Evolutionary conservation across 2,329 filamentous ascomycete genomes (phyloP).

Genomic region (Hypoxylon sp.): DNA sequence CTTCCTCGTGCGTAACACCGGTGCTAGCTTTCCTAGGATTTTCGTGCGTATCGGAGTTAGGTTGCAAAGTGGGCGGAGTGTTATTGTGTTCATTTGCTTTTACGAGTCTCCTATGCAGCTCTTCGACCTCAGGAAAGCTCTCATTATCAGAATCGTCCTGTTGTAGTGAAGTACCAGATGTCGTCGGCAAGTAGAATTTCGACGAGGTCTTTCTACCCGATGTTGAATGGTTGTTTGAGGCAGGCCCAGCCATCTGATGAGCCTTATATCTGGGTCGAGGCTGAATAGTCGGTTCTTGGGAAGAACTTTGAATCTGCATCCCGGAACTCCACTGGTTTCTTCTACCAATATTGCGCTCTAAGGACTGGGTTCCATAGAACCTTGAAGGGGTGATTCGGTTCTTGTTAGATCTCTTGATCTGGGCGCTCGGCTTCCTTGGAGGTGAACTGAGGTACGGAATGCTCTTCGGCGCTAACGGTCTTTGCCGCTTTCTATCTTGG

Average conservation of each 20-base stretch:
- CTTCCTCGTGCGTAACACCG: neutral
- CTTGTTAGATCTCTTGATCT: slow-evolving; percentile 1
- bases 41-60: neutral
- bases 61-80: neutral
- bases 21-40: neutral
- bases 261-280: neutral
- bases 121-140: slow-evolving; percentile 30
- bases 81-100: neutral
- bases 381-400: slow-evolving; percentile 28
- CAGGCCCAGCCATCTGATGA: neutral
- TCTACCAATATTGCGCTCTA: neutral
- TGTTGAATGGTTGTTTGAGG: neutral
- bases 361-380: slow-evolving; percentile 28
- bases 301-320: neutral
- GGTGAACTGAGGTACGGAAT: slow-evolving; percentile 18
- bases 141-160: slow-evolving; percentile 28
- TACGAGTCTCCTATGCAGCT: slow-evolving; percentile 19
- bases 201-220: neutral
- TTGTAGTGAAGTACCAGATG: neutral
- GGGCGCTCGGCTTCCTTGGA: slow-evolving; percentile 10
- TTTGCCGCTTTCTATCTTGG: slow-evolving; percentile 25
- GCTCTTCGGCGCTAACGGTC: slow-evolving; percentile 8
- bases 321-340: slow-evolving; percentile 5
- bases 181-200: neutral
- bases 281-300: neutral